Evolutionary conservation across 345 rosid genomes (phyloP), one percentile per base, ranked within the genome.

Genomic region (rapeseed (Brassica napus)): DNA sequence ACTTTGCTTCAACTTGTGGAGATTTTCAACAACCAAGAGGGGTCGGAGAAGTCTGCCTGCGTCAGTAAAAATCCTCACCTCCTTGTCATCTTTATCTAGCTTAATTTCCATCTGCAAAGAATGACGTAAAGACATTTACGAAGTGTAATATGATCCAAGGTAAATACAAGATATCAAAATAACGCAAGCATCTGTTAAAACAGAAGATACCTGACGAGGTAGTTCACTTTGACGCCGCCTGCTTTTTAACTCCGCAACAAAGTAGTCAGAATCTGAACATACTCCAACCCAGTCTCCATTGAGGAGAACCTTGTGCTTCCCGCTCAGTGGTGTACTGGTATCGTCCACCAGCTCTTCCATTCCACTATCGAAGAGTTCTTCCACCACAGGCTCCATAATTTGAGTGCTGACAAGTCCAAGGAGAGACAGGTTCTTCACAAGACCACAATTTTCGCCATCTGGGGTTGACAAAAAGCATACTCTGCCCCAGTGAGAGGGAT

Each of bases 401-500:
- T 84, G 77, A 26, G 88, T 89, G 73, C 90, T 93, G 18, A 93
- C 89, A 68, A 94, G 88, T 68, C 97, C 99, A 26, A 96, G 94
- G 71, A 76, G 83, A 59, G 94, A 86, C 79, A 94, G 76, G 70
- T 92, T 94, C 84, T 94, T 94, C 42, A 94, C 98, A 60, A 94
- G 99, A 54, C 99, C 99, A 81, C 99, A 94, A 71, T 94, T 93
- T 86, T 94, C 98, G 64, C 97, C 99, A 84, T 92, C 98, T 6
- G 99, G 94, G 16, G 98, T 94, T 10, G 99, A 92, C 59, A 92
- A 85, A 83, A 92, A 90, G 87, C 99, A 93, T 71, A 90, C 89
- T 83, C 89, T 91, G 69, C 99, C 99, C 98, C 99, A 91, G 69
- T 94, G 99, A 74, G 99, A 92, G 69, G 99, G 99, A 80, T 91